Evolutionary conservation across 495 filamentous ascomycete species (phyloP).

Genomic region (Aspergillus steynii): DNA sequence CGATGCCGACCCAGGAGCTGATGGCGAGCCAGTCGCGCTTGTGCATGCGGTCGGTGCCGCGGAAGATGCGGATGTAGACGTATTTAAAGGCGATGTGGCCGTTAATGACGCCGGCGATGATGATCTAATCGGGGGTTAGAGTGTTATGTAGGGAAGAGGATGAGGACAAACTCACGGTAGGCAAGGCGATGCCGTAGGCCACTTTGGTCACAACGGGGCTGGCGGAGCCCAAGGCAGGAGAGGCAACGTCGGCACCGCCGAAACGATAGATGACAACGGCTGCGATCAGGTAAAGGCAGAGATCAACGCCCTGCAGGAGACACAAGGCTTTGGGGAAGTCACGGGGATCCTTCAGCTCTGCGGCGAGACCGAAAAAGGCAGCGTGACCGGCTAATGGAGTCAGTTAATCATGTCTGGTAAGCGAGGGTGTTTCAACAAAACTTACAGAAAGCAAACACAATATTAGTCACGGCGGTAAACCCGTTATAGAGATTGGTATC

Average conservation of each 20-base stretch:
- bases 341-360: conserved; percentile 68
- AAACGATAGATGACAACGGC: conserved; percentile 66
- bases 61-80: conserved; percentile 63
- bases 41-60: conserved; percentile 60
- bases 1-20: conserved; percentile 60
- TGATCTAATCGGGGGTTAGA: conserved; percentile 36
- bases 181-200: conserved; percentile 76
- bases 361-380: conserved; percentile 74
- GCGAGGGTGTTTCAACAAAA: not conserved
- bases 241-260: conserved; percentile 64
- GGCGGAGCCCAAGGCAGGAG: conserved; percentile 73
- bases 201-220: conserved; percentile 61
- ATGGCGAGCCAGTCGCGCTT: conserved; percentile 53
- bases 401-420: conserved; percentile 1
- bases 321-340: conserved; percentile 69
- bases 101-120: conserved; percentile 66
- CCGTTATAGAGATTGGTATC: conserved; percentile 36
- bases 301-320: conserved; percentile 63
- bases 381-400: conserved; percentile 55
- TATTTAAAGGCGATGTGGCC: conserved; percentile 64
- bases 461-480: conserved; percentile 48
- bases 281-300: conserved; percentile 59
- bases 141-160: too few relatives aligned
- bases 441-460: conserved; percentile 49
- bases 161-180: conserved; percentile 49